phyloP scores from a whole-genome alignment of 2,329 filamentous ascomycete species.

The Fusarium globosum region DNA sequence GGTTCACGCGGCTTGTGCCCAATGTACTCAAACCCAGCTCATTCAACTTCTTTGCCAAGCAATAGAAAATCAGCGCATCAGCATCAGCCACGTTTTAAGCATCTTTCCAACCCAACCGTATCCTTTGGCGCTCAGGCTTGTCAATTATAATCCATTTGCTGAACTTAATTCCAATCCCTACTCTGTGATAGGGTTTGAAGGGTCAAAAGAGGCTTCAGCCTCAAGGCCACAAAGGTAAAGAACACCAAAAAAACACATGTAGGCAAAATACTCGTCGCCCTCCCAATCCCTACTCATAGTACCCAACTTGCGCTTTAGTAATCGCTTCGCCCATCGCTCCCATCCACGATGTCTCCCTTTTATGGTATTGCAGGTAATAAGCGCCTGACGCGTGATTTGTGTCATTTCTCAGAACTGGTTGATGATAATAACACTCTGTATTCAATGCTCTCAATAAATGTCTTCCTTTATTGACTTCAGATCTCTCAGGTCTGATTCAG shows the following conservation, averaged over 20 bases:
- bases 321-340: neutral
- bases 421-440: neutral
- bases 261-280: too few species aligned
- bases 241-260: too few species aligned
- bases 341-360: too few species aligned
- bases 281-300: neutral
- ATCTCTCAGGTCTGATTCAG: neutral
- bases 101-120: neutral
- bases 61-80: neutral
- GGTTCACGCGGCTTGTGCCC: neutral
- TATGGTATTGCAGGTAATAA: neutral
- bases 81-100: neutral
- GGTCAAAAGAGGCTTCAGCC: too few species aligned
- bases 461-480: neutral
- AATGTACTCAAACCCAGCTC: neutral
- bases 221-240: too few species aligned
- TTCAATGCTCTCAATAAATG: fast-evolving
- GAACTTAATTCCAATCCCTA: neutral
- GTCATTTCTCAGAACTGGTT: neutral
- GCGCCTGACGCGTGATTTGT: neutral
- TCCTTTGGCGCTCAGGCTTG: fast-evolving
- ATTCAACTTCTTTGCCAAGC: neutral
- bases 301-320: neutral
- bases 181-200: too few species aligned
- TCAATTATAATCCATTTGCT: neutral